Base-by-base conservation (phyloP, 345 rosid species). In the Turnera subulata region DNA sequence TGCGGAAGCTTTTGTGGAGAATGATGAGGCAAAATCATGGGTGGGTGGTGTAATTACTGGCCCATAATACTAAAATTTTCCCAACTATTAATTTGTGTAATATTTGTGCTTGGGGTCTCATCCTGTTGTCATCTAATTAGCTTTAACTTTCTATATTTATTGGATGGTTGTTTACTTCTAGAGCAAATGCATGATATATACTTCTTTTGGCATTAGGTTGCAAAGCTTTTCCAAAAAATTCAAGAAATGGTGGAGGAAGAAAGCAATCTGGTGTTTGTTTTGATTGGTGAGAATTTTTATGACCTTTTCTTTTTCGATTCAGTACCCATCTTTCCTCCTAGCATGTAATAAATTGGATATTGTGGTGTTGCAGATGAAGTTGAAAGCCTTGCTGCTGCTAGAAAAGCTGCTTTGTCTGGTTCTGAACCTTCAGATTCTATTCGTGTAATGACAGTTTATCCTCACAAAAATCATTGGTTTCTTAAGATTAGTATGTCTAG, bases 191-290 rank as follows among this genome's bases (percentile, higher is more conserved):
- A 38, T 17, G 18, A 23, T 2, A 46, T 29, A 11, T 17, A 26
- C 33, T 17, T 33, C 16, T 32, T n/a, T 21, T 37, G 54, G 24
- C 40, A 65, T 62, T 64, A 93, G 97, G 99, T 93, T 45, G 97
- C 99, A 50, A 86, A 82, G 83, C 97, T 93, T 70, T 93, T 93
- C 73, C 95, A 87, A 51, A 93, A 93, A 67, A 93, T 93, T 68
- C 99, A 93, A 82, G 99, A 93, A 73, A 89, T 93, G 99, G 87
- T 85, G 51, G 99, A 93, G 82, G 99, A 93, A 82, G 96, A 93
- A 69, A 84, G 76, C 87, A 89, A 81, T 78, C 83, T 93, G 74
- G 94, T 93, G 73, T 87, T 89, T 85, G 97, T 93, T 77, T 75
- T 93, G 80, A 89, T 93, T 64, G 99, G 99, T 93, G 84, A 85